Percentiles rank a stretch among this genome's conserved stretches.
phyloP scores from a whole-genome alignment of 768 basidiomycete species.

The Daedalea quercina region DNA sequence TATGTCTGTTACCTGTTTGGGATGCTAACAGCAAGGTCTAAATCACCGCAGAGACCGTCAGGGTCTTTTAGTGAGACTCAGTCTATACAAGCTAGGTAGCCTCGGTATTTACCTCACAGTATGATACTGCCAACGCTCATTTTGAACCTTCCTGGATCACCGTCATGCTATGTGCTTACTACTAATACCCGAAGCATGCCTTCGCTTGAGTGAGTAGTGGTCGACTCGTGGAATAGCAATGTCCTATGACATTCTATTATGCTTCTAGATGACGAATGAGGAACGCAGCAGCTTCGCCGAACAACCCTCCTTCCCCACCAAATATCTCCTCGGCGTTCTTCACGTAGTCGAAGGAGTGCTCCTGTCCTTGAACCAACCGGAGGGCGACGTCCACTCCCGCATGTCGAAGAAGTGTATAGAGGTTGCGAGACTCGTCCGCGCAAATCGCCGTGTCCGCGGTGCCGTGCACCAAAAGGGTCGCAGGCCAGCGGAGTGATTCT shows the following conservation, averaged over 20 bases:
- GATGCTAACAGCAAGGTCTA: too few species aligned
- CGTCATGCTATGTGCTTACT: too few species aligned
- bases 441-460: constrained; percentile 40
- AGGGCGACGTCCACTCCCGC: constrained; percentile 32
- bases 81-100: too few species aligned
- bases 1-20: too few species aligned
- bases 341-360: constrained; percentile 54
- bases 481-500: constrained; percentile 31
- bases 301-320: constrained; percentile 27
- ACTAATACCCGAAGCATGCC: too few species aligned
- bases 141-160: too few species aligned
- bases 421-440: constrained; percentile 31
- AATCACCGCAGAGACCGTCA: too few species aligned
- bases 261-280: constrained; percentile 10
- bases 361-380: constrained; percentile 33
- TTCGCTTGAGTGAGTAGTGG: too few species aligned
- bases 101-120: too few species aligned
- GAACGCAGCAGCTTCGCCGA: constrained; percentile 24
- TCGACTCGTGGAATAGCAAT: not conserved
- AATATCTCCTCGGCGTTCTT: constrained; percentile 35
- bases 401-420: constrained; percentile 27
- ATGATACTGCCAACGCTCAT: too few species aligned
- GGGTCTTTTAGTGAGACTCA: too few species aligned
- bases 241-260: not conserved
- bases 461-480: constrained; percentile 42